These are phyloP conservation scores for Lentinula edodes DNA, from an alignment of 768 basidiomycete species.

Conservation along the genomic window DNA sequence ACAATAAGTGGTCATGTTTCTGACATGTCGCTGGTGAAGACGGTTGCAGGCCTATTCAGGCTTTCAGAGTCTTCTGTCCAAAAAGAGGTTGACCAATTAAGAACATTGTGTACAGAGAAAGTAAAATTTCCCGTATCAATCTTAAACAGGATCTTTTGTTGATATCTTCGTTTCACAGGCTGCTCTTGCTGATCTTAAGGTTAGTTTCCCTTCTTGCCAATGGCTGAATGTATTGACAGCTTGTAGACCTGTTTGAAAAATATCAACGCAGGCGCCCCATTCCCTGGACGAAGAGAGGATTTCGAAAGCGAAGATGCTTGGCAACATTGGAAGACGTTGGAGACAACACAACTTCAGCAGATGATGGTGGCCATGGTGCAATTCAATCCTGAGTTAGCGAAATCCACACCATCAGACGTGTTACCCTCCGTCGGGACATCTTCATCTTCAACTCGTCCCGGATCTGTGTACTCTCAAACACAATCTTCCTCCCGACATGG, in stretches of 20 bases:
- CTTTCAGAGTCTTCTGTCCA: slow-evolving; percentile 63
- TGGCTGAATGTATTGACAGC: slow-evolving; percentile 9
- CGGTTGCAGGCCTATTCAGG: slow-evolving; percentile 71
- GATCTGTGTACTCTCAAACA: slow-evolving; percentile 46
- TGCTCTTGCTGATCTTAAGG: slow-evolving; percentile 84
- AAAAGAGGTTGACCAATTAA: slow-evolving; percentile 65
- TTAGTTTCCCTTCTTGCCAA: slow-evolving; percentile 18
- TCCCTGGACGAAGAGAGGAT: slow-evolving; percentile 84
- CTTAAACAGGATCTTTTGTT: background rate
- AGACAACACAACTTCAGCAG: slow-evolving; percentile 82
- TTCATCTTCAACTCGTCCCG: slow-evolving; percentile 43
- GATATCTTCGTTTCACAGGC: slow-evolving; percentile 43
- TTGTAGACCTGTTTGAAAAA: slow-evolving; percentile 84
- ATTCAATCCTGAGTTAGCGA: slow-evolving; percentile 81
- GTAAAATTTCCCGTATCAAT: slow-evolving; percentile 25
- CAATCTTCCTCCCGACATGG: slow-evolving; percentile 43
- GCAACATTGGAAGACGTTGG: slow-evolving; percentile 75
- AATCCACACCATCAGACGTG: slow-evolving; percentile 60
- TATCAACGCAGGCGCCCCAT: slow-evolving; percentile 75
- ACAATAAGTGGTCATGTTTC: slow-evolving; percentile 40
- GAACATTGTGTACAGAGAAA: slow-evolving; percentile 70
- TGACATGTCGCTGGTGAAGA: slow-evolving; percentile 75
- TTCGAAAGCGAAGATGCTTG: slow-evolving; percentile 81
- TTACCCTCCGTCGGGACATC: slow-evolving; percentile 38
- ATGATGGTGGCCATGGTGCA: slow-evolving; percentile 85